Base-by-base conservation (phyloP, 768 basidiomycete species). In the Strobilomyces confusus region DNA sequence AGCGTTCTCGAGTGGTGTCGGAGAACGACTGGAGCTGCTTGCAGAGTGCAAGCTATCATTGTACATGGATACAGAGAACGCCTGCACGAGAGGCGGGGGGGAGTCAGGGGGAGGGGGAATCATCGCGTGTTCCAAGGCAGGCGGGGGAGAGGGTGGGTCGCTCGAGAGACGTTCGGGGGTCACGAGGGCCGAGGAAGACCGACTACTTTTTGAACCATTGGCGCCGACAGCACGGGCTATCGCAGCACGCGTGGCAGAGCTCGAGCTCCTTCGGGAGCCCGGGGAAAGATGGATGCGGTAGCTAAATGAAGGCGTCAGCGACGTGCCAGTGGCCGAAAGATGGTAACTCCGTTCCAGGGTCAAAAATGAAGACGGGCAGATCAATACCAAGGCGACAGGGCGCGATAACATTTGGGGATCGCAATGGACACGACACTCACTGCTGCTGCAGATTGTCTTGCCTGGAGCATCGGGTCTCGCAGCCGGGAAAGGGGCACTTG, bases 401-500 rank as follows among this genome's bases (percentile, higher is more conserved):
- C 17, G 32, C 12, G 48, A 49, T 44, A 20, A 46, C 30, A 29
- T 30, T 29, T 29, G 34, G 41, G 49, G 49, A 57, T 48, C 49
- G 17, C 19, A 29, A 40, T 9, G 26, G 32, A 30, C 5, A 3
- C 5, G 26, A 51, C 12, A 57, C 68, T 54, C 15, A 69, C 68
- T 69, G 68, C n/a, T 69, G 68, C 25, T 69, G 83, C 17, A 95
- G 77, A 59, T 95, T 95, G 62, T 95, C 93, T 69, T 93, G 91
- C 32, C 92, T 76, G 12, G 89, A 92, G 60, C 93, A 95, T 17
- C 89, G 79, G 2, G 92, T 94, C 62, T 93, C 89, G 68, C 92
- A 95, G 22, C 92, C 92, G n/a, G 93, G 92, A 73, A 92, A 95
- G 32, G 93, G 92, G 64, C 92, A 95, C 55, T 84, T 89, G 74